Base-by-base conservation (phyloP, 1,284 basidiomycete genomes). In the Marasmius sp. region DNA sequence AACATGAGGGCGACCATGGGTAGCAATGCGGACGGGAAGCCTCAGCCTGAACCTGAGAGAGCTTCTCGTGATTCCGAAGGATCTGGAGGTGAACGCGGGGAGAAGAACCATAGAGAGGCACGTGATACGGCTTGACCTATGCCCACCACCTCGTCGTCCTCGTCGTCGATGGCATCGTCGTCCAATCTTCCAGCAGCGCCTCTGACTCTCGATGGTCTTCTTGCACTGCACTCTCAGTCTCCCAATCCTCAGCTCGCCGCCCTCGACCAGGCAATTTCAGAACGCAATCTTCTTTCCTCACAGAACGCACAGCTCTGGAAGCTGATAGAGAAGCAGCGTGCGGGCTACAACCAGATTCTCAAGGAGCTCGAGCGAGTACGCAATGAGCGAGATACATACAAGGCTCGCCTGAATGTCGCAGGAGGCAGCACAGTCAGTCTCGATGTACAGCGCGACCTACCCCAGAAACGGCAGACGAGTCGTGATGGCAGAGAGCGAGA, bases 231-330 rank as follows among this genome's bases (percentile, higher is more conserved):
- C 64, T 79, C 82, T 2, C 68, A 71, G 27, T 74, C 85, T 0
- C 68, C 79, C 34, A 81, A 89, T 72, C 87, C 90, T 22, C 76
- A 79, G 61, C 74, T 83, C 7, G 85, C 85, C 50, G 92, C 93
- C 5, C 81, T 95, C 38, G 90, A 93, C 34, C 81, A 86, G 61
- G 83, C 87, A 4, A 79, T 95, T 33, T 80, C 81, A 14, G 93
- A 96, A 70, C 85, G 93, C 66, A 95, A 95, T 72, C 75, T 78
- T 41, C 82, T 95, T 58, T 87, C 89, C 41, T 75, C 85, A 9
- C 94, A 96, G 77, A 96, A 96, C 73, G 79, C 88, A 6, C 93
- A 95, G 75, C 84, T 95, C 36, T 95, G 94, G 94, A 95, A 94
- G 74, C 82, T 95, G 64, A 89, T 96, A 72, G 94, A 95, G 81